Evolutionary conservation across 768 basidiomycete genomes (phyloP).

Genomic region (Leccinum longicurvipes): DNA sequence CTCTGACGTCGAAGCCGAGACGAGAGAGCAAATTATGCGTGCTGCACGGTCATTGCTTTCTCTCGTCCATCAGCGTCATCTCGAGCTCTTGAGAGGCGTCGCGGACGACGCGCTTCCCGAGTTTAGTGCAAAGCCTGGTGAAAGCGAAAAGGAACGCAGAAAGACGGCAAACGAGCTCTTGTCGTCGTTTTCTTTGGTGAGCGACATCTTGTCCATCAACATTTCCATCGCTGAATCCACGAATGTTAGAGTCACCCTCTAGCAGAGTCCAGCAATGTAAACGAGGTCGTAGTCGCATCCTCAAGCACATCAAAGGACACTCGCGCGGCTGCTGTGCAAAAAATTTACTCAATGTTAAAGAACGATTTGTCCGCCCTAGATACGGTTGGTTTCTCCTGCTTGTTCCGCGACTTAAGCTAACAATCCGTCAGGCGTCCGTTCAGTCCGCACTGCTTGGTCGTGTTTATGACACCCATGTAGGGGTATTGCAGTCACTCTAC

Average conservation of each 20-base stretch:
- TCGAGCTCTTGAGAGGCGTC: conserved; percentile 42
- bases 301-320: conserved; percentile 58
- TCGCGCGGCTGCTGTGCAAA: conserved; percentile 57
- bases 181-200: conserved; percentile 56
- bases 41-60: conserved; percentile 43
- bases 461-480: conserved; percentile 57
- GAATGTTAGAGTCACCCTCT: conserved; percentile 19
- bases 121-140: conserved; percentile 12
- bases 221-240: neutral
- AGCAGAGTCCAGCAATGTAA: conserved; percentile 33
- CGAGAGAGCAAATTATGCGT: conserved; percentile 2
- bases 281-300: conserved; percentile 51
- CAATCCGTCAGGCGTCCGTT: conserved; percentile 45
- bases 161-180: conserved; percentile 52
- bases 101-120: conserved; percentile 38
- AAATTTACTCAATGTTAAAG: conserved; percentile 44
- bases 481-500: conserved; percentile 71
- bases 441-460: conserved; percentile 65
- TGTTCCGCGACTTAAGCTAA: conserved; percentile 2
- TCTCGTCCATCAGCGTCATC: conserved; percentile 64
- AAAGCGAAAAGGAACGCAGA: conserved; percentile 32
- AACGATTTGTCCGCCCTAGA: conserved; percentile 35
- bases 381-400: conserved; percentile 16
- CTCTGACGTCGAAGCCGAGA: conserved; percentile 2
- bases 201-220: conserved; percentile 3